These are phyloP conservation scores for Lojkania enalia DNA, from an alignment of 2,329 filamentous ascomycete genomes.

Conservation along the genomic window DNA sequence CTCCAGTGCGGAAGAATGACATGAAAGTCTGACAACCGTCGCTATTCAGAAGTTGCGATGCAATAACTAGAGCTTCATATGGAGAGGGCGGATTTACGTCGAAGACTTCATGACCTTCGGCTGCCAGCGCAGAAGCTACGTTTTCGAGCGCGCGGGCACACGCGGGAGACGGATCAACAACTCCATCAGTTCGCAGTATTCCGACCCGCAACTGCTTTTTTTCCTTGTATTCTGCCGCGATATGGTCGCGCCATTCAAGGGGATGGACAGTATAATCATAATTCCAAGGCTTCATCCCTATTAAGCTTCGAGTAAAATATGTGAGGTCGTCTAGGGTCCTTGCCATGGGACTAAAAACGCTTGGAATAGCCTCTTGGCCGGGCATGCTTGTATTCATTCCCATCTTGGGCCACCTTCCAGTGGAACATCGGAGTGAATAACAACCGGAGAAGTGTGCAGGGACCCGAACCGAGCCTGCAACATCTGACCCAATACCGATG, in stretches of 20 bases:
- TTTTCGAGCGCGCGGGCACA: slow-evolving; percentile 75
- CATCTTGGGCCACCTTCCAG: slow-evolving; percentile 85
- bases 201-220: slow-evolving; percentile 72
- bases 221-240: slow-evolving; percentile 61
- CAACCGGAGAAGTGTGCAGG: slow-evolving; percentile 90
- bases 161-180: slow-evolving; percentile 84
- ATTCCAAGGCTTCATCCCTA: slow-evolving; percentile 83
- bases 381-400: slow-evolving; percentile 87
- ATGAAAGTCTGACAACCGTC: slow-evolving; percentile 83
- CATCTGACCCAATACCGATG: slow-evolving; percentile 88
- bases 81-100: slow-evolving; percentile 67
- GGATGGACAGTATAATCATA: slow-evolving; percentile 88
- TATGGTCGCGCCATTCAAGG: slow-evolving; percentile 71
- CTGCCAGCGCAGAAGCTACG: slow-evolving; percentile 68
- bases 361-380: slow-evolving; percentile 86
- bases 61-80: slow-evolving; percentile 75
- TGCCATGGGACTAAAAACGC: slow-evolving; percentile 91
- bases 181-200: slow-evolving; percentile 75
- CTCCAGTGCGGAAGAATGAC: slow-evolving; percentile 74
- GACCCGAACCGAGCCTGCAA: slow-evolving; percentile 83
- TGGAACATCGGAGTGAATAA: slow-evolving; percentile 84
- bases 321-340: slow-evolving; percentile 78
- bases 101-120: slow-evolving; percentile 74
- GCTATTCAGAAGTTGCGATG: slow-evolving; percentile 77
- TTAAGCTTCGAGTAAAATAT: slow-evolving; percentile 79